phyloP scores from a whole-genome alignment of 1,139 yeast genomes.

The Taphrina communis region DNA sequence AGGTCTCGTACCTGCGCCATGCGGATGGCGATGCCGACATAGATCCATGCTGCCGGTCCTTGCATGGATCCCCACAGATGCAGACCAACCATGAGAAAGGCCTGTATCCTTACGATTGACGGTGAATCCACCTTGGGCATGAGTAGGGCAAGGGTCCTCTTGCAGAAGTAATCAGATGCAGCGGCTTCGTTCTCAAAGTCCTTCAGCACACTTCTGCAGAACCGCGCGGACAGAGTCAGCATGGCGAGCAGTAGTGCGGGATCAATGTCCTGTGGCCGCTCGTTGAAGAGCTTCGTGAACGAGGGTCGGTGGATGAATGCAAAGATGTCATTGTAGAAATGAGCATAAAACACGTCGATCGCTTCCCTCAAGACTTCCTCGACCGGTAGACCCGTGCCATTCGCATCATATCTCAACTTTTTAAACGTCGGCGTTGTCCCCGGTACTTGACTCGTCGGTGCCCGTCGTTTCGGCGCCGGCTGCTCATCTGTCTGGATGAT shows the following conservation, averaged over 20 bases:
- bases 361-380: constrained; percentile 34
- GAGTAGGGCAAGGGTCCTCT: constrained; percentile 30
- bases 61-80: constrained; percentile 38
- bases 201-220: constrained; percentile 28
- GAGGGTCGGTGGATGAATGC: constrained; percentile 35
- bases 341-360: constrained; percentile 30
- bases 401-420: constrained; percentile 28
- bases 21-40: constrained; percentile 37
- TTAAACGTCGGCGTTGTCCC: constrained; percentile 30
- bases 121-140: constrained; percentile 36
- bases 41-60: constrained; percentile 40
- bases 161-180: constrained; percentile 37
- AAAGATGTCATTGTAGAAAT: constrained; percentile 38
- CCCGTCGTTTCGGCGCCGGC: constrained; percentile 37
- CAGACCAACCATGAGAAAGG: constrained; percentile 34
- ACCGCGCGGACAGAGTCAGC: constrained; percentile 35
- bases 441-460: constrained; percentile 27
- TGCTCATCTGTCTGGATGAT: constrained; percentile 27
- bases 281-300: constrained; percentile 24
- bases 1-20: constrained; percentile 40
- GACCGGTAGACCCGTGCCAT: constrained; percentile 27
- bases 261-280: constrained; percentile 30
- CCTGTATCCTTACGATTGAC: constrained; percentile 33
- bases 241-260: constrained; percentile 35
- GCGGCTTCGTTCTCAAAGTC: constrained; percentile 39